Evolutionary conservation across 2,329 filamentous ascomycete species (phyloP).

Genomic region (Penicillium sp.): DNA sequence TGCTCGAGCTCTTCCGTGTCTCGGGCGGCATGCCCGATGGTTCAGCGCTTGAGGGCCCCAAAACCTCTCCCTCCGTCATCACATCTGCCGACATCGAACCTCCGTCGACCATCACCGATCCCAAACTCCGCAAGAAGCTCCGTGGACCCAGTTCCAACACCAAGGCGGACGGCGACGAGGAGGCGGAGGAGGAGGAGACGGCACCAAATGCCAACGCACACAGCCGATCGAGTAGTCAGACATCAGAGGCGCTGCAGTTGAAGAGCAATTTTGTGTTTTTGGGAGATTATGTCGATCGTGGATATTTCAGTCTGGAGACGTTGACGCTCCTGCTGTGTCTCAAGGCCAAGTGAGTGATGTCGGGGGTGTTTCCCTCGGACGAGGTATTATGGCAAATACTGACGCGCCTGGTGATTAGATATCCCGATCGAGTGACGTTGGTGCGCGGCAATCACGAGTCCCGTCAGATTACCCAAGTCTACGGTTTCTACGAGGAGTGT

Average conservation of each 20-base stretch:
- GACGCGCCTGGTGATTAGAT: slow-evolving; percentile 49
- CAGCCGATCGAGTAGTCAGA: slow-evolving; percentile 35
- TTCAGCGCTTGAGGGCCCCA: slow-evolving; percentile 68
- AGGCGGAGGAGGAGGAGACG: slow-evolving; percentile 28
- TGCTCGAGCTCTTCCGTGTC: slow-evolving; percentile 94
- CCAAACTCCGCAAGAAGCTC: slow-evolving; percentile 84
- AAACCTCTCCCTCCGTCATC: slow-evolving; percentile 73
- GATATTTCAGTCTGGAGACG: slow-evolving; percentile 74
- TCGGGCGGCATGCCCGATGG: slow-evolving; percentile 96
- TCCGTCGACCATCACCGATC: slow-evolving; percentile 83
- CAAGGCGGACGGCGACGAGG: slow-evolving; percentile 41
- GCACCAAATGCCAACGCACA: slow-evolving; percentile 24
- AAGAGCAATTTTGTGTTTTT: slow-evolving; percentile 73
- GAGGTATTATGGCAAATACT: slow-evolving; percentile 6
- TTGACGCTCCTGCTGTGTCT: slow-evolving; percentile 73
- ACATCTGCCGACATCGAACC: slow-evolving; percentile 91
- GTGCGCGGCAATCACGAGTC: slow-evolving; percentile 77
- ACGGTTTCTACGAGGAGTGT: slow-evolving; percentile 79
- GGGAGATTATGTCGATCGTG: slow-evolving; percentile 74
- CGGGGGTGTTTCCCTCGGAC: background rate
- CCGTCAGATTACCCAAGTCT: slow-evolving; percentile 76
- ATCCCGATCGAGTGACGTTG: slow-evolving; percentile 71
- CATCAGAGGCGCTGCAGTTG: slow-evolving; percentile 47
- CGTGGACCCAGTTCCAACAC: slow-evolving; percentile 48
- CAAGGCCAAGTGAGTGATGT: slow-evolving; percentile 65